Conservation (phyloP, 352 stramenopile species). For the Paralagenidium karlingii region DNA sequence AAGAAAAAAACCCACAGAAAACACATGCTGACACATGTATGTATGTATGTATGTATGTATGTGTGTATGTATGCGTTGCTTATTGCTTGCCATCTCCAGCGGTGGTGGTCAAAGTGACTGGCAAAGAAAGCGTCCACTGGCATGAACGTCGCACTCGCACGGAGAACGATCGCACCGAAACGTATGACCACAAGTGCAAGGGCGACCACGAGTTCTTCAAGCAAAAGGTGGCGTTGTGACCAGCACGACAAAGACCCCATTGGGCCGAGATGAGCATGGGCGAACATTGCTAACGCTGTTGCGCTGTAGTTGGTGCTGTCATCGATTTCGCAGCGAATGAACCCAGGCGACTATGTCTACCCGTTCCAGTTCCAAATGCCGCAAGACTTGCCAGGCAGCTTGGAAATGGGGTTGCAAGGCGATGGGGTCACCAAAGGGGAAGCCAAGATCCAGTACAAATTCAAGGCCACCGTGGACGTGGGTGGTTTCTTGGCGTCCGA, state of each 20-base stretch:
- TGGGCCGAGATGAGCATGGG: neutral
- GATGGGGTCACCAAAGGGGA: neutral
- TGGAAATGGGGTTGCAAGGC: neutral
- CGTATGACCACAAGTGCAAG: neutral
- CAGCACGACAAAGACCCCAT: slow-evolving; percentile 4
- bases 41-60: no score
- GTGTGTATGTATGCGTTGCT: neutral
- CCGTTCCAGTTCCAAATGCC: slow-evolving; percentile 12
- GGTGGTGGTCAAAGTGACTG: slow-evolving; percentile 1
- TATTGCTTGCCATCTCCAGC: neutral
- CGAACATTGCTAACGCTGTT: neutral
- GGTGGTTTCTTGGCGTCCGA: slow-evolving; percentile 16
- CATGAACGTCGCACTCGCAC: neutral
- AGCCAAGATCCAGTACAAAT: slow-evolving; percentile 18
- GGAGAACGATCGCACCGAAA: neutral
- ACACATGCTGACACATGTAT: no score
- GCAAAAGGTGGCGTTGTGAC: slow-evolving; percentile 3
- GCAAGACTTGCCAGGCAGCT: slow-evolving; percentile 7
- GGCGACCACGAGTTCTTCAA: slow-evolving; percentile 3
- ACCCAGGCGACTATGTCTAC: slow-evolving; percentile 9
- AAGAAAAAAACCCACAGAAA: no score
- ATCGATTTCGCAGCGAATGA: slow-evolving; percentile 6
- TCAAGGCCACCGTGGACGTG: slow-evolving; percentile 20
- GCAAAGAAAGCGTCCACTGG: slow-evolving; percentile 4
- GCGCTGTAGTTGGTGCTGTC: slow-evolving; percentile 7